These are phyloP conservation scores for Termitomyces sp. DNA, from an alignment of 768 basidiomycete genomes.

Conservation along the genomic window DNA sequence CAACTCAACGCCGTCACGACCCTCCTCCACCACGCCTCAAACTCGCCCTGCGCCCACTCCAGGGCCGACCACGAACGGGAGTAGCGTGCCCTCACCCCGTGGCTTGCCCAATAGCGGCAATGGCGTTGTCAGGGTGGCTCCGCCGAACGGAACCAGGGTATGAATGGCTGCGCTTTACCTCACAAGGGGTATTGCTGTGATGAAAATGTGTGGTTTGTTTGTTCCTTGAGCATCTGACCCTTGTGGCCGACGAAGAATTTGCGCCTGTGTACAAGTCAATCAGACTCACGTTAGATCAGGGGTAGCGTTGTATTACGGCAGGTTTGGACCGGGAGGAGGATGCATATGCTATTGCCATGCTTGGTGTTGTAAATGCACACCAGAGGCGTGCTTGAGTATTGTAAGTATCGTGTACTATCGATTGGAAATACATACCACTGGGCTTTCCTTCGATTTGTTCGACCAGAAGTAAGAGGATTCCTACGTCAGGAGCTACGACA, in stretches of 20 bases:
- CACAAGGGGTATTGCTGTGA: constrained; percentile 49
- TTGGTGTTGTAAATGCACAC: constrained; percentile 82
- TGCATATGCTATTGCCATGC: constrained; percentile 77
- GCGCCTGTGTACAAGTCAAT: constrained; percentile 25
- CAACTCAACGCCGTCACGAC: constrained; percentile 23
- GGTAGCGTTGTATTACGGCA: constrained; percentile 41
- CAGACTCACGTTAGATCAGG: neutral
- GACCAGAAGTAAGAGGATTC: constrained; percentile 57
- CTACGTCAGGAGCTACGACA: constrained; percentile 50
- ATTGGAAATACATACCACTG: constrained; percentile 13
- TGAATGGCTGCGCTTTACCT: constrained; percentile 3
- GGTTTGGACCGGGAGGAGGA: constrained; percentile 51
- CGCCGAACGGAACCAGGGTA: constrained; percentile 15
- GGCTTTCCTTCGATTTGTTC: constrained; percentile 29
- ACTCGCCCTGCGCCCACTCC: constrained; percentile 22
- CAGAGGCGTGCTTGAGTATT: constrained; percentile 59
- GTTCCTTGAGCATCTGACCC: constrained; percentile 12
- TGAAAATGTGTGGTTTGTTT: constrained; percentile 45
- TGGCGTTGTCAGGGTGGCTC: constrained; percentile 8
- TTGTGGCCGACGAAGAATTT: constrained; percentile 40
- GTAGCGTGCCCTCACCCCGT: neutral
- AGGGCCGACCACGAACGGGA: constrained; percentile 20
- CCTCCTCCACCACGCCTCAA: constrained; percentile 32
- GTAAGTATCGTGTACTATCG: constrained; percentile 5
- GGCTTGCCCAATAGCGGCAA: constrained; percentile 19